A percentile compares a stretch with the other conserved stretches of the same genome.
phyloP scores from a whole-genome alignment of 2,329 filamentous ascomycete genomes.

The Apiospora kogelbergensis region DNA sequence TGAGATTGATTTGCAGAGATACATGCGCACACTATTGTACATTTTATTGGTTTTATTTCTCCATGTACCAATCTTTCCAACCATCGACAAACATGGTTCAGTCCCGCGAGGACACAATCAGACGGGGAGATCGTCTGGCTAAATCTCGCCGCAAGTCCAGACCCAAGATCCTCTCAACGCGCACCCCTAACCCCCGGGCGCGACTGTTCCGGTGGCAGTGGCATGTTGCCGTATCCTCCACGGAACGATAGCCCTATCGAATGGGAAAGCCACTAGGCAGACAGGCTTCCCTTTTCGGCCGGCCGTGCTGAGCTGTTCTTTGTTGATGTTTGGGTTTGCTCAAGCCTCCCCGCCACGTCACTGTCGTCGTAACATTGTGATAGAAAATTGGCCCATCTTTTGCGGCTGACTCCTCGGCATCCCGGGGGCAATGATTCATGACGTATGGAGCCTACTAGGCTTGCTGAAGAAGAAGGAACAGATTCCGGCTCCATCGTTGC shows the following conservation, averaged over 20 bases:
- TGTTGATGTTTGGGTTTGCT: background rate
- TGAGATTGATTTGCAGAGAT: background rate
- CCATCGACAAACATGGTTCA: background rate
- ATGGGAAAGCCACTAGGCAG: background rate
- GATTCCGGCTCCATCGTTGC: background rate
- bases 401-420: background rate
- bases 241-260: background rate
- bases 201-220: background rate
- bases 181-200: background rate
- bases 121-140: background rate
- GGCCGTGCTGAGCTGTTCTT: background rate
- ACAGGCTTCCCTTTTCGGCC: background rate
- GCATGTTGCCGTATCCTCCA: background rate
- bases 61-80: background rate
- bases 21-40: background rate
- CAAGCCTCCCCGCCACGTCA: slow-evolving; percentile 1
- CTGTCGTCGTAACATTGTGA: background rate
- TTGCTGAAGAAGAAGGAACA: background rate
- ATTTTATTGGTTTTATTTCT: background rate
- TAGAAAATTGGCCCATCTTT: background rate
- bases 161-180: background rate
- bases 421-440: background rate
- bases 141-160: background rate
- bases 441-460: background rate
- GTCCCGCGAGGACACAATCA: background rate